Evolutionary conservation across 441 rosid species (phyloP), one percentile per base, ranked within the genome.

Genomic region (Croton setiger): DNA sequence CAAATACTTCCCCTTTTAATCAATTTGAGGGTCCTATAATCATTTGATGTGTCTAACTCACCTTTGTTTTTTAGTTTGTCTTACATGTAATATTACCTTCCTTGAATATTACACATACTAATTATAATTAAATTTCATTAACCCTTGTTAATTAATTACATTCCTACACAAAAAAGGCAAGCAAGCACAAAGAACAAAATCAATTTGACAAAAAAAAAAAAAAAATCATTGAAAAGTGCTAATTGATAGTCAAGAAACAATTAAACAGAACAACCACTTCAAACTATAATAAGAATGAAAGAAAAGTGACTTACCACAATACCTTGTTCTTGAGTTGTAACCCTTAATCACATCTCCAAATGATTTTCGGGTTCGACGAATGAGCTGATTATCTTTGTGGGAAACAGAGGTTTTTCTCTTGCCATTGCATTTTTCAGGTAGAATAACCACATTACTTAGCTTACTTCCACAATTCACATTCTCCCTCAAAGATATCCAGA

Each of bases 401-500:
- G 61, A 20, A 20, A 2, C 63, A 56, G 1, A 55, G 17, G 10
- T 65, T 47, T 10, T 61, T 9, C 48, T 53, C 13, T 60, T 55
- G 62, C n/a, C 37, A 60, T 60, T 21, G 58, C 52, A 54, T 55
- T 72, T 79, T 17, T 63, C 68, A 0, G 69, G 77, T 55, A 54
- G 52, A 39, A 65, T 10, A 41, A 71, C 72, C 20, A 71, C 79
- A 63, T 63, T 70, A 5, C 37, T 74, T 37, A 68, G 56, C 76
- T 55, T 76, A 35, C 68, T 55, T 59, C 80, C 75, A 20, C 86
- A 81, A 69, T 73, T 66, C 13, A 63, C 74, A 63, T 74, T 86
- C 60, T 81, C 84, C 79, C 66, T 80, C 82, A 83, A 20, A 20
- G 82, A 77, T 44, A 60, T 53, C 84, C 82, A 85, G 65, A 79